Percentiles rank a stretch among this genome's conserved stretches.
phyloP scores from a whole-genome alignment of 1,284 basidiomycete genomes.

The Mycosarcoma maydis region DNA sequence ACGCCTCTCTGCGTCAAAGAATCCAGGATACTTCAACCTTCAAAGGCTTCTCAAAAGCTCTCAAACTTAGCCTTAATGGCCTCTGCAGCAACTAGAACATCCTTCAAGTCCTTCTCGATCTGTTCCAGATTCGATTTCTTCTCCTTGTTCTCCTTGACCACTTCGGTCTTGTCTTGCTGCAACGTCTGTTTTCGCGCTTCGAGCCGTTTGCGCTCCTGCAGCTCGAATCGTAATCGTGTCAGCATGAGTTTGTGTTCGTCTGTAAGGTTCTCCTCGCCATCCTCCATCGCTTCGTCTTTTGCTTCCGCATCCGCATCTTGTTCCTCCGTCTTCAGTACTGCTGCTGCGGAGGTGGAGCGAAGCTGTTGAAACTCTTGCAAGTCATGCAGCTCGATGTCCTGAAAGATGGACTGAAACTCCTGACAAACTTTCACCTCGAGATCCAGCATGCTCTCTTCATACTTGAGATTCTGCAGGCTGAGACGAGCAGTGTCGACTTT shows the following conservation, averaged over 20 bases:
- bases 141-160: constrained; percentile 38
- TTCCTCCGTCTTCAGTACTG: not conserved
- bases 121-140: constrained; percentile 41
- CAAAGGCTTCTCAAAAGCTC: constrained; percentile 10
- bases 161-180: constrained; percentile 30
- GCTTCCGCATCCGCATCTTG: not conserved
- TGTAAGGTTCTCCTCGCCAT: constrained; percentile 2
- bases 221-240: constrained; percentile 30
- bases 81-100: constrained; percentile 15
- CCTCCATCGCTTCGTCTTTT: not conserved
- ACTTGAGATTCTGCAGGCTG: constrained; percentile 40
- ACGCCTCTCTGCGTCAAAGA: not conserved
- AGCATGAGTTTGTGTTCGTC: constrained; percentile 43
- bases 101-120: constrained; percentile 30
- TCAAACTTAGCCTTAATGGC: constrained; percentile 26
- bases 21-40: not conserved
- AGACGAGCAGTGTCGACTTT: constrained; percentile 38
- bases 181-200: constrained; percentile 30
- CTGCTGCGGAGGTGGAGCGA: not conserved
- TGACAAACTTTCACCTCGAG: constrained; percentile 39
- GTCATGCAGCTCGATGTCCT: constrained; percentile 34
- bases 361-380: constrained; percentile 23
- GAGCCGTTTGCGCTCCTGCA: constrained; percentile 34
- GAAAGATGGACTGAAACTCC: constrained; percentile 46
- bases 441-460: constrained; percentile 47